These are phyloP conservation scores for Yarrowia alimentaria DNA, from an alignment of 805 yeast species.

Conservation along the genomic window DNA sequence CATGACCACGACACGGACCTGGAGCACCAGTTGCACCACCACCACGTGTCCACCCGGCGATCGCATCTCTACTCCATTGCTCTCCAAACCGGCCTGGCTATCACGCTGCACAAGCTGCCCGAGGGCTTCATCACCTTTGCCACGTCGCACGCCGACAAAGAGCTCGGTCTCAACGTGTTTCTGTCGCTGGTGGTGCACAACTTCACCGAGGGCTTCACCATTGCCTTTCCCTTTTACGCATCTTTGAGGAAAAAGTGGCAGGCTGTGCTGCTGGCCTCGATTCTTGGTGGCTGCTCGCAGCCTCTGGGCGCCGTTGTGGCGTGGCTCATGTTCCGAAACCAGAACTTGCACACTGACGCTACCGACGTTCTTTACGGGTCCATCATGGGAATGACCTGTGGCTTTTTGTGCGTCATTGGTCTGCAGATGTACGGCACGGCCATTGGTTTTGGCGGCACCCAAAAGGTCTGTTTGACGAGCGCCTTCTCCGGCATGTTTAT, in stretches of 20 bases:
- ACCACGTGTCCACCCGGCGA: conserved; percentile 72
- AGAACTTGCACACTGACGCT: conserved; percentile 41
- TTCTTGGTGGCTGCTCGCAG: conserved; percentile 80
- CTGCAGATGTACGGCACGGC: conserved; percentile 85
- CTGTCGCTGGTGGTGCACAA: conserved; percentile 85
- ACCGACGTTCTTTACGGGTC: conserved; percentile 52
- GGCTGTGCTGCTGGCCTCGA: conserved; percentile 64
- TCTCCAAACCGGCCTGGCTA: conserved; percentile 82
- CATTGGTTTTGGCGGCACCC: conserved; percentile 72
- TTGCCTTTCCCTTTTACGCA: conserved; percentile 85
- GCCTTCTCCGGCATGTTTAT: conserved; percentile 57
- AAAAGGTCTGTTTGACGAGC: conserved; percentile 58
- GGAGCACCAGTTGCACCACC: conserved; percentile 57
- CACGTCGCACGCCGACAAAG: conserved; percentile 64
- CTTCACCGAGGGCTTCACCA: conserved; percentile 89
- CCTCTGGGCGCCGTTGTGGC: conserved; percentile 87
- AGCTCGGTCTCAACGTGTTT: conserved; percentile 75
- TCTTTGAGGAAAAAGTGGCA: conserved; percentile 60
- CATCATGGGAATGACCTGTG: conserved; percentile 72
- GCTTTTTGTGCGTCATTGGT: conserved; percentile 78
- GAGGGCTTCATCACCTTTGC: conserved; percentile 91
- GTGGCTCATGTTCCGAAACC: conserved; percentile 45
- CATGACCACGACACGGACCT: conserved; percentile 36
- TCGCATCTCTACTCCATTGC: conserved; percentile 83
- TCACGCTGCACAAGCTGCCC: conserved; percentile 86